Evolutionary conservation across 352 stramenopile species (phyloP).

Genomic region (Phytophthora multivora): DNA sequence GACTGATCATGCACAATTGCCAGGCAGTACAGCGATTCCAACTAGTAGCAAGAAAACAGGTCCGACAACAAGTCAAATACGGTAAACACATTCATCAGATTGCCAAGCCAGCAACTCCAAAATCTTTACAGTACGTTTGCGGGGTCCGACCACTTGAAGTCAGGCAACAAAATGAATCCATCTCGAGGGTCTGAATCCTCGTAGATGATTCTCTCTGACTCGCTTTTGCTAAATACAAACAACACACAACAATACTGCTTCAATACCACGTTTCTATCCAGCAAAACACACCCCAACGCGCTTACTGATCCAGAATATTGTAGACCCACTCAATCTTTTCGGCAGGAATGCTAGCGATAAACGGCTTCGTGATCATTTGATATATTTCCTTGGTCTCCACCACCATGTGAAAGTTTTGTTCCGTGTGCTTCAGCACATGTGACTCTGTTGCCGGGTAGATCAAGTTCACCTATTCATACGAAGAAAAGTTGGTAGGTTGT

Average conservation of each 20-base stretch:
- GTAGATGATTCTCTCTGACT: constrained; percentile 81
- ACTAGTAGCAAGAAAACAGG: constrained; percentile 26
- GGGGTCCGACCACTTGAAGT: constrained; percentile 85
- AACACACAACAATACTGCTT: constrained; percentile 2
- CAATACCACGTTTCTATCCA: not conserved
- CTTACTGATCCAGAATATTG: constrained; percentile 89
- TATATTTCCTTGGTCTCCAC: constrained; percentile 84
- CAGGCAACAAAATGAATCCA: constrained; percentile 81
- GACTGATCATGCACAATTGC: constrained; percentile 79
- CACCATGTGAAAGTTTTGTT: constrained; percentile 84
- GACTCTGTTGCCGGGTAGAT: constrained; percentile 84
- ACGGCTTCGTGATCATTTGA: constrained; percentile 69
- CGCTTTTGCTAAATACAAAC: constrained; percentile 58
- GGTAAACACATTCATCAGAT: not conserved
- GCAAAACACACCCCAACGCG: not conserved
- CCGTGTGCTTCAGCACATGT: constrained; percentile 83
- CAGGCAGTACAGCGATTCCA: constrained; percentile 83
- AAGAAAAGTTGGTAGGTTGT: too few species aligned
- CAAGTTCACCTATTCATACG: constrained; percentile 60
- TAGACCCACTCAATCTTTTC: constrained; percentile 89
- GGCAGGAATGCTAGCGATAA: constrained; percentile 73
- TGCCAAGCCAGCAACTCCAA: not conserved
- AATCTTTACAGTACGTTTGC: constrained; percentile 55
- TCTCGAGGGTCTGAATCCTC: constrained; percentile 64
- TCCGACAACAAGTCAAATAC: not conserved